Evolutionary conservation across 257 asterid species (phyloP).

Genomic region (Ilex asprella): DNA sequence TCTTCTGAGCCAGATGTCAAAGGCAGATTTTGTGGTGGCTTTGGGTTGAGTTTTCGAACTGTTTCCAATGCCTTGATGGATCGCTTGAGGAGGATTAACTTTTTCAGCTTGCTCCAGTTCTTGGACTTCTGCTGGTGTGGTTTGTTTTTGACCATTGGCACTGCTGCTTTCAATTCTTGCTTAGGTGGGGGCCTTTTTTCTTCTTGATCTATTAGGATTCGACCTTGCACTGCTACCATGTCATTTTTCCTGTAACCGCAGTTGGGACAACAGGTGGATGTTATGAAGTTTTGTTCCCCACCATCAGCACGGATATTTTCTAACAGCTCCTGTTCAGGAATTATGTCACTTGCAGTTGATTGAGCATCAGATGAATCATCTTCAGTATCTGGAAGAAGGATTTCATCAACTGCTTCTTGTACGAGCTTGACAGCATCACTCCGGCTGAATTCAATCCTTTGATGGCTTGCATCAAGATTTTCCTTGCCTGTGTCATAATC

Average conservation of each 20-base stretch:
- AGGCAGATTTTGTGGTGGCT: slow-evolving; percentile 17
- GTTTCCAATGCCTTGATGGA: slow-evolving; percentile 73
- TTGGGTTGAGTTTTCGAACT: slow-evolving; percentile 36
- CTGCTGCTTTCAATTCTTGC: slow-evolving; percentile 11
- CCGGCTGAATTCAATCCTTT: slow-evolving; percentile 45
- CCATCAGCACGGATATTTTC: slow-evolving; percentile 18
- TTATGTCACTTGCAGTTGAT: slow-evolving; percentile 39
- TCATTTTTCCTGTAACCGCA: slow-evolving; percentile 7
- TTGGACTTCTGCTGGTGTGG: slow-evolving; percentile 30
- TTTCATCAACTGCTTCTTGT: slow-evolving; percentile 83
- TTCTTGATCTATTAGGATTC: slow-evolving; percentile 8
- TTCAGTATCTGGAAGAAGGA: slow-evolving; percentile 57
- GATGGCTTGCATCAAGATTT: slow-evolving; percentile 12
- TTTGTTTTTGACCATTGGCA: slow-evolving; percentile 12
- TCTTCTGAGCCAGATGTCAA: slow-evolving; percentile 21
- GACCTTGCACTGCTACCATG: slow-evolving; percentile 2
- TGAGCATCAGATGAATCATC: slow-evolving; percentile 48
- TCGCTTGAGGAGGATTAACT: slow-evolving; percentile 55
- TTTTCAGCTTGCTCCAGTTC: slow-evolving; percentile 86
- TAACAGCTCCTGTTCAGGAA: slow-evolving; percentile 29
- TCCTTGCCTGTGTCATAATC: slow-evolving; percentile 10
- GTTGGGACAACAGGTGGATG: slow-evolving; percentile 8
- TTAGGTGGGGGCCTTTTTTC: slow-evolving; percentile 6
- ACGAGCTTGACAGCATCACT: slow-evolving; percentile 68
- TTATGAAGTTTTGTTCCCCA: slow-evolving; percentile 7